Percentiles rank a stretch among this genome's conserved stretches.
Conservation (phyloP, 1,284 basidiomycete genomes). For the Cryptococcus sp. region DNA sequence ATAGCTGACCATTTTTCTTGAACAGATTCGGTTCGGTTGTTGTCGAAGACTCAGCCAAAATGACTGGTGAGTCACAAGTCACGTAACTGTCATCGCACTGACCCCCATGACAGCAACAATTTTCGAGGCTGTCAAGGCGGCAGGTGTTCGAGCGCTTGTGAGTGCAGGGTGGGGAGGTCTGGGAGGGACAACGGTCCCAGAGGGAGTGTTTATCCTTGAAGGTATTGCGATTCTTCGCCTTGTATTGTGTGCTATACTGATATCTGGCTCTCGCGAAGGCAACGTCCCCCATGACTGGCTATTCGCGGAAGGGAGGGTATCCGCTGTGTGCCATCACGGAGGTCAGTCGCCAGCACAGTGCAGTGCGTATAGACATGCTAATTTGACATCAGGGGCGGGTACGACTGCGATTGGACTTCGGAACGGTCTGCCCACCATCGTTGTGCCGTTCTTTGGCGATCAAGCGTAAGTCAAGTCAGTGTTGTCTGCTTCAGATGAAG, state of each 20-base stretch:
- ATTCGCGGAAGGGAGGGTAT: constrained; percentile 60
- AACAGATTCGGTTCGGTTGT: constrained; percentile 65
- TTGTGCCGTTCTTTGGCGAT: constrained; percentile 72
- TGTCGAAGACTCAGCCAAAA: constrained; percentile 61
- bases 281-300: constrained; percentile 73
- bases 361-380: constrained; percentile 3
- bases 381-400: constrained; percentile 57
- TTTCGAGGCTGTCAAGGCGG: constrained; percentile 60
- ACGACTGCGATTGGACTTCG: constrained; percentile 66
- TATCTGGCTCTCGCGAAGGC: constrained; percentile 39
- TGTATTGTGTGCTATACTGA: neutral
- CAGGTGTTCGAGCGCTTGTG: constrained; percentile 62
- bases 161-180: constrained; percentile 67
- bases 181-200: constrained; percentile 57
- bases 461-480: constrained; percentile 53
- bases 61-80: constrained; percentile 52
- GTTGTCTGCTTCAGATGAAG: neutral
- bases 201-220: constrained; percentile 61
- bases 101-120: constrained; percentile 58
- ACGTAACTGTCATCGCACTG: constrained; percentile 33
- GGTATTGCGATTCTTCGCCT: constrained; percentile 20
- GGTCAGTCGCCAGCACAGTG: constrained; percentile 38
- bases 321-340: constrained; percentile 70
- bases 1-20: neutral
- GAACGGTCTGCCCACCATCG: constrained; percentile 65